phyloP scores from a whole-genome alignment of 805 yeast species.

The Saccharomyces cerevisiae region DNA sequence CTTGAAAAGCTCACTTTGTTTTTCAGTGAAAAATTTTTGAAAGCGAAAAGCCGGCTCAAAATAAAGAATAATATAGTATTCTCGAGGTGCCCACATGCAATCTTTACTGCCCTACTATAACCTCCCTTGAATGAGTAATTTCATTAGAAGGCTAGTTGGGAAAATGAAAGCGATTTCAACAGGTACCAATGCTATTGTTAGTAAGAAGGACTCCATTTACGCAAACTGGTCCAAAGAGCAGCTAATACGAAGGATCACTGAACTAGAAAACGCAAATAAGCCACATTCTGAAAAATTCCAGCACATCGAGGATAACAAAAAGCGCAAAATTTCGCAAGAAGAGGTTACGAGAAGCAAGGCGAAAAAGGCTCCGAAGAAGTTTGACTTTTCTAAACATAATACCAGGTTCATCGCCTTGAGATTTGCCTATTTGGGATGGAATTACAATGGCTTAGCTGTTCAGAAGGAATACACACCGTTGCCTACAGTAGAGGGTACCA shows the following conservation, averaged over 20 bases:
- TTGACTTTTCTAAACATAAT: slow-evolving; percentile 57
- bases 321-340: slow-evolving; percentile 6
- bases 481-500: slow-evolving; percentile 78
- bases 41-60: not conserved
- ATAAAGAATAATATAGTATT: not conserved
- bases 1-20: not conserved
- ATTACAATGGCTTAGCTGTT: slow-evolving; percentile 80
- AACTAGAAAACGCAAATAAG: slow-evolving; percentile 40
- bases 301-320: slow-evolving; percentile 1
- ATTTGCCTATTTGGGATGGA: slow-evolving; percentile 91
- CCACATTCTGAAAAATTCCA: not conserved
- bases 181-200: not conserved
- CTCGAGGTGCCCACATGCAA: not conserved
- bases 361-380: slow-evolving; percentile 34
- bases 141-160: not conserved
- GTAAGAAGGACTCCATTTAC: slow-evolving; percentile 28
- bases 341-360: slow-evolving; percentile 9
- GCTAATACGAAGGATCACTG: slow-evolving; percentile 46
- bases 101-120: not conserved
- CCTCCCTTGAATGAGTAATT: not conserved
- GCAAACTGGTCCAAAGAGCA: slow-evolving; percentile 58
- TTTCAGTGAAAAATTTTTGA: not conserved
- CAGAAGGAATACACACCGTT: slow-evolving; percentile 69
- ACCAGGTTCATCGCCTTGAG: slow-evolving; percentile 68
- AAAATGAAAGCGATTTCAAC: not conserved